Evolutionary conservation across 768 basidiomycete species (phyloP), one percentile per base, ranked within the genome.

Genomic region (Russula brevipes): DNA sequence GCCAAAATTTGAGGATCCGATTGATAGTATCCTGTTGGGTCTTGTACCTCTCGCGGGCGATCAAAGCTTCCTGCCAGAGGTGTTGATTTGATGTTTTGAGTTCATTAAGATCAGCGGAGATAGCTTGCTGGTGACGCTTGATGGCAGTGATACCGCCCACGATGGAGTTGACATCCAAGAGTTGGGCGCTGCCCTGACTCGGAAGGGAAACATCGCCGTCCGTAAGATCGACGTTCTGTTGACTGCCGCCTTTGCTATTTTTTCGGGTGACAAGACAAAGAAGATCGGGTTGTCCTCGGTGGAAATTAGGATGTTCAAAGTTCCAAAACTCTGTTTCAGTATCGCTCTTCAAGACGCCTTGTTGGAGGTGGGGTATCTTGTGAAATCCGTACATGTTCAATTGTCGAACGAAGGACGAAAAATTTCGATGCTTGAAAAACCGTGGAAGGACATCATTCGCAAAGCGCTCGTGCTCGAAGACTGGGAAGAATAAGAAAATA

Each of bases 401-500:
- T 72, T 97, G 93, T 14, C 93, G 82, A 17, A 95, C 93, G 69
- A 97, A 97, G 39, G 88, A 90, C 61, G 85, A 83, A 75, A 97
- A 98, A 73, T 96, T 97, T 64, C 89, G 86, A 76, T 98, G 97
- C 73, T 99, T 99, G 85, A 98, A 99, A 86, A 89, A 98, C 47
- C 86, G 83, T 3, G 92, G 92, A 7, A 98, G 84, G 38, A 97
- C 84, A 74, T 96, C 89, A 44, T 85, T 84, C 2, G 92, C 89
- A 72, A 98, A 91, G 35, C 86, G 86, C 73, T 96, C 93, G 69
- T 91, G 89, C 74, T 96, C 91, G 42, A 92, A 85, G 35, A 98
- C 95, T 97, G 51, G 70, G 5, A 9, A 14, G 30, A 19, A 30
- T 14, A 46, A 42, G 47, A 24, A 8, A 38, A 41, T 47, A 39